A percentile compares a stretch with the other conserved stretches of the same genome.
Conservation (phyloP, 768 basidiomycete genomes). For the Pisolithus marmoratus region DNA sequence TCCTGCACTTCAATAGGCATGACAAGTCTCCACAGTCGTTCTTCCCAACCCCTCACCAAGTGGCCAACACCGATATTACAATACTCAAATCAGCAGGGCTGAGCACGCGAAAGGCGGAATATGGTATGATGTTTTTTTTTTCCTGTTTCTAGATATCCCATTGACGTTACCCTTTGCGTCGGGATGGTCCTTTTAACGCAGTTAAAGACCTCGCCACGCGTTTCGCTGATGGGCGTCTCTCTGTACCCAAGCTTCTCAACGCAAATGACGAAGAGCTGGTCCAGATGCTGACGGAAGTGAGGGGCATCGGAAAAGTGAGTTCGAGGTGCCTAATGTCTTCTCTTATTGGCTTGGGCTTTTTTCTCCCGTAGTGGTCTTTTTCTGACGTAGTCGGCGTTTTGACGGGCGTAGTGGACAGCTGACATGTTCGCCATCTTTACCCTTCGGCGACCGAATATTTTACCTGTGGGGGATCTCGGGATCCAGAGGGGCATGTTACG, state of each 20-base stretch:
- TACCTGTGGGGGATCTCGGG: slow-evolving; percentile 77
- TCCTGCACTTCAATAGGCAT: background rate
- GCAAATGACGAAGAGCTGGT: slow-evolving; percentile 74
- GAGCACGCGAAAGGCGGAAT: slow-evolving; percentile 84
- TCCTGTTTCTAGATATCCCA: background rate
- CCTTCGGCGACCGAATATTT: slow-evolving; percentile 74
- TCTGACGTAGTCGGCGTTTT: too few relatives aligned
- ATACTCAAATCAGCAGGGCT: slow-evolving; percentile 70
- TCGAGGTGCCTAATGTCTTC: background rate
- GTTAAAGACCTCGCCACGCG: slow-evolving; percentile 74
- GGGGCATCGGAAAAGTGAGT: slow-evolving; percentile 71
- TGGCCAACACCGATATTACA: slow-evolving; percentile 52
- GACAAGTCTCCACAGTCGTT: slow-evolving; percentile 29
- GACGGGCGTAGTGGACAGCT: slow-evolving; percentile 36
- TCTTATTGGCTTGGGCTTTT: background rate
- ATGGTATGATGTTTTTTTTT: slow-evolving; percentile 44
- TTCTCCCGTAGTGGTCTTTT: background rate
- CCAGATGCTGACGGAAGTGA: slow-evolving; percentile 68
- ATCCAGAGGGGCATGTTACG: slow-evolving; percentile 70
- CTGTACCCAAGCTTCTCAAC: slow-evolving; percentile 61
- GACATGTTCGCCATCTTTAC: slow-evolving; percentile 94
- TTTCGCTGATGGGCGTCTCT: slow-evolving; percentile 77
- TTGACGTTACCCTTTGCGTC: background rate
- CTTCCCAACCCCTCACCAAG: slow-evolving; percentile 71
- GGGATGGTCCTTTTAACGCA: slow-evolving; percentile 19